Percentiles rank a stretch among this genome's conserved stretches.
These are phyloP conservation scores for Fusarium continuum DNA, from an alignment of 2,329 filamentous ascomycete species.

Conservation along the genomic window DNA sequence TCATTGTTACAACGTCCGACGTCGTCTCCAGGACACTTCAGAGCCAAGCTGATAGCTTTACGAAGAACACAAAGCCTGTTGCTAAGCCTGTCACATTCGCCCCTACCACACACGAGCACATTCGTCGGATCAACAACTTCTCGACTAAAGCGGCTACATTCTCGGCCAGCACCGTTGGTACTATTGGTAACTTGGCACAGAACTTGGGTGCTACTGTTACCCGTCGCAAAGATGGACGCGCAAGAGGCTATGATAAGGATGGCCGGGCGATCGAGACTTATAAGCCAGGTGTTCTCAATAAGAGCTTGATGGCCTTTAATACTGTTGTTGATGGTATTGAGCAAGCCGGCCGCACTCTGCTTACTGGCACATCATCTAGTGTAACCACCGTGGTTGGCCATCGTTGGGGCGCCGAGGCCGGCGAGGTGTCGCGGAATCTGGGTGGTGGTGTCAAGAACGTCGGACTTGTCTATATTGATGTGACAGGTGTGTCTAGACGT, in stretches of 20 bases:
- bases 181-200: constrained; percentile 84
- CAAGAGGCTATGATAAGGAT: constrained; percentile 73
- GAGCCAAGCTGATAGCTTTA: constrained; percentile 80
- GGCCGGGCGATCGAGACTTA: constrained; percentile 72
- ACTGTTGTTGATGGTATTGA: constrained; percentile 95
- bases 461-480: constrained; percentile 96
- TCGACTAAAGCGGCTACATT: constrained; percentile 81
- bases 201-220: constrained; percentile 82
- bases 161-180: constrained; percentile 86
- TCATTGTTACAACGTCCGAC: constrained; percentile 88
- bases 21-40: constrained; percentile 82
- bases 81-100: constrained; percentile 87
- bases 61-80: constrained; percentile 79
- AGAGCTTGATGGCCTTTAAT: constrained; percentile 94
- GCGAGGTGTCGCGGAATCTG: constrained; percentile 76
- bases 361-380: constrained; percentile 78
- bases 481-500: constrained; percentile 86
- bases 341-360: constrained; percentile 80
- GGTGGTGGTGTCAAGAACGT: constrained; percentile 95
- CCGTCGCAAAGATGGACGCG: constrained; percentile 60
- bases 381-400: constrained; percentile 89
- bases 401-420: constrained; percentile 86
- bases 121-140: constrained; percentile 89
- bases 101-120: constrained; percentile 82
- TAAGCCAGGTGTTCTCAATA: constrained; percentile 94